Percentiles rank a stretch among this genome's conserved stretches.
phyloP scores from a whole-genome alignment of 2,329 filamentous ascomycete species.

The Diaporthe longicolla region DNA sequence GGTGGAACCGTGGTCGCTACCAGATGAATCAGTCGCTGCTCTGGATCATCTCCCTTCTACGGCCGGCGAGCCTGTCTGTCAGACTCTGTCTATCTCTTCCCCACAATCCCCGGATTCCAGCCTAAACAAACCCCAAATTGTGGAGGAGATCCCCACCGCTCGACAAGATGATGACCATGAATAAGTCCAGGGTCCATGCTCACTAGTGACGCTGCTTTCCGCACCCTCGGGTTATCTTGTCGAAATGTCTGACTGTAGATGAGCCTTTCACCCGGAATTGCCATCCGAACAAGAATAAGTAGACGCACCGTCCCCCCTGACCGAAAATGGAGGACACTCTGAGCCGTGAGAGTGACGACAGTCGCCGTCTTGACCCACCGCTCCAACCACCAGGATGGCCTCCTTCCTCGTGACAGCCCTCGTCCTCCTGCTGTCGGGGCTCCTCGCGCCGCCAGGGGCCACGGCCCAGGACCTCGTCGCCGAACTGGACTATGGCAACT shows the following conservation, averaged over 20 bases:
- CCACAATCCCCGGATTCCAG: slow-evolving; percentile 29
- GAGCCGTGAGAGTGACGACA: slow-evolving; percentile 6
- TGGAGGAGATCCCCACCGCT: slow-evolving; percentile 22
- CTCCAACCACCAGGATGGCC: slow-evolving; percentile 19
- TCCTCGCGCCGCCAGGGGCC: slow-evolving; percentile 13
- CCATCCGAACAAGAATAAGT: slow-evolving; percentile 12
- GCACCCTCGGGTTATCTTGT: slow-evolving; percentile 38
- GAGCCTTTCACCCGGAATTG: slow-evolving; percentile 8
- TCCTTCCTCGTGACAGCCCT: not conserved
- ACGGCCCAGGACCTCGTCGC: slow-evolving; percentile 52
- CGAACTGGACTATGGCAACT: slow-evolving; percentile 63
- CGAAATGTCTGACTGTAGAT: not conserved
- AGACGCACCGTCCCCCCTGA: not conserved
- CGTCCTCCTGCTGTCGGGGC: slow-evolving; percentile 5
- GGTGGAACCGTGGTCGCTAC: slow-evolving; percentile 36
- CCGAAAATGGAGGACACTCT: not conserved
- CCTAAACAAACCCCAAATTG: not conserved
- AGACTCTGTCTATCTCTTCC: not conserved
- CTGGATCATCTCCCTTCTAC: not conserved
- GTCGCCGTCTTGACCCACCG: not conserved
- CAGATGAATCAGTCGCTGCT: not conserved
- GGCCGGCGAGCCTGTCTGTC: not conserved
- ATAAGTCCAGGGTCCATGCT: not conserved
- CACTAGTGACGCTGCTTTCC: slow-evolving; percentile 12
- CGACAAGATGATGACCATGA: slow-evolving; percentile 7